Base-by-base conservation (phyloP, 2,329 filamentous ascomycete species). In the Neonectria punicea region DNA sequence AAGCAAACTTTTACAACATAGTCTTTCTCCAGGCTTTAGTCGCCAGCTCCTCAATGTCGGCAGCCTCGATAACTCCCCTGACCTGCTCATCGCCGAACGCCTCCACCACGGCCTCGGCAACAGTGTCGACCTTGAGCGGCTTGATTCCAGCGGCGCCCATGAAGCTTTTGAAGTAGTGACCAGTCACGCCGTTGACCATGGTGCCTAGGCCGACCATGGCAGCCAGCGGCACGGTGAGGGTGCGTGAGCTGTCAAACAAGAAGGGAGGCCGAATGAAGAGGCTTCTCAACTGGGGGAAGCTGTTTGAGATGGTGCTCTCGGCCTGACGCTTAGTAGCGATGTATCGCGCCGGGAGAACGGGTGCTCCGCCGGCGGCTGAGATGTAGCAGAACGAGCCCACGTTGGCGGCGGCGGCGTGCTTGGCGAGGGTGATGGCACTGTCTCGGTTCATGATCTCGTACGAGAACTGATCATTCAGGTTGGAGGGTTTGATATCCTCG, bases 381-480 rank as follows among this genome's bases (percentile, higher is more conserved):
- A 99, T 91, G 83, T 93, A 98, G 65, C 91, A 89, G 77, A 97
- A 98, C 0, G 90, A 88, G 18, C 85, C 81, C 14, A 91, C 90
- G 39, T 88, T 85, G 65, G 89, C 87, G 36, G 82, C 82, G 28
- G 86, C 85, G 2, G 94, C 90, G 77, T 95, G 92, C 74, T 91
- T 89, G 14, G 95, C 96, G 14, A 98, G 86, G 59, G 91, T 87
- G 66, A 98, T 89, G 53, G 95, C 95, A 82, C 84, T 89, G 81
- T 98, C 95, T 62, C 96, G 88, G 82, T 99, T 99, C 93, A 99
- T 98, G 66, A 94, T 86, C 83, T 98, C 96, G 82, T 99, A 99
- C 18, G 95, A 98, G 74, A 97, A 85, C 80, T 96, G 92, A 28
- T 90, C 90, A 71, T 90, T 89, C 50, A 83, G 86, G 78, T 92